Percentiles rank a stretch among this genome's conserved stretches.
Conservation (phyloP, 345 rosid species). For the Populus simonii region DNA sequence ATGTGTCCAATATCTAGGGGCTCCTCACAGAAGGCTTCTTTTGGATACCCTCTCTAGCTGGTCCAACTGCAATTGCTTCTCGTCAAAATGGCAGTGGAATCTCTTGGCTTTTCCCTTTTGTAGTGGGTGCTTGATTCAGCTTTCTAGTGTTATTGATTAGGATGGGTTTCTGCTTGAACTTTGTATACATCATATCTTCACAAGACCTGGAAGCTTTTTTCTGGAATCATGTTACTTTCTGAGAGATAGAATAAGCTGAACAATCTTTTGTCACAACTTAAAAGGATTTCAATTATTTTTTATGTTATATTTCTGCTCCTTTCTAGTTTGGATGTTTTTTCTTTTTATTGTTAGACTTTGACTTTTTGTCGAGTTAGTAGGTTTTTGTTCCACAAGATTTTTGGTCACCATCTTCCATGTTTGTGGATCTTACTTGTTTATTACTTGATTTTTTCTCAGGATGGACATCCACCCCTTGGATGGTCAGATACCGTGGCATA, state of each 20-base stretch:
- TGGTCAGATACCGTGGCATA: slow-evolving; percentile 91
- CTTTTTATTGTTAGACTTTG: not conserved
- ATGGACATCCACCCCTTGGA: slow-evolving; percentile 97
- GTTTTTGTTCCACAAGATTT: not conserved
- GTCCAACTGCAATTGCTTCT: slow-evolving; percentile 86
- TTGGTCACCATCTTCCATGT: not conserved
- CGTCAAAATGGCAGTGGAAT: slow-evolving; percentile 81
- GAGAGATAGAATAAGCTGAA: not conserved
- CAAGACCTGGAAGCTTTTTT: not conserved
- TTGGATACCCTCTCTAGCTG: slow-evolving; percentile 96
- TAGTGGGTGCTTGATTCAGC: slow-evolving; percentile 44
- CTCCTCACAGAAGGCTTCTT: slow-evolving; percentile 97
- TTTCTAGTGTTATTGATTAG: not conserved
- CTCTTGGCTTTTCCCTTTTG: slow-evolving; percentile 94
- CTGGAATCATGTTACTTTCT: not conserved
- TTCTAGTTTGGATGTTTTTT: not conserved
- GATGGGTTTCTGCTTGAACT: not conserved
- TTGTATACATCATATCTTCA: not conserved
- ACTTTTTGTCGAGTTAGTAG: not conserved
- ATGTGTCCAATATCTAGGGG: slow-evolving; percentile 49
- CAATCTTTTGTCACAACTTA: not conserved
- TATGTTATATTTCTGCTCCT: too few species aligned
- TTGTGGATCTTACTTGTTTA: not conserved
- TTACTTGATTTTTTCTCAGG: slow-evolving; percentile 42
- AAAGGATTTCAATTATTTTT: not conserved